Evolutionary conservation across 2,329 filamentous ascomycete genomes (phyloP), one percentile per base, ranked within the genome.

Genomic region (Pezicula rhizophila): DNA sequence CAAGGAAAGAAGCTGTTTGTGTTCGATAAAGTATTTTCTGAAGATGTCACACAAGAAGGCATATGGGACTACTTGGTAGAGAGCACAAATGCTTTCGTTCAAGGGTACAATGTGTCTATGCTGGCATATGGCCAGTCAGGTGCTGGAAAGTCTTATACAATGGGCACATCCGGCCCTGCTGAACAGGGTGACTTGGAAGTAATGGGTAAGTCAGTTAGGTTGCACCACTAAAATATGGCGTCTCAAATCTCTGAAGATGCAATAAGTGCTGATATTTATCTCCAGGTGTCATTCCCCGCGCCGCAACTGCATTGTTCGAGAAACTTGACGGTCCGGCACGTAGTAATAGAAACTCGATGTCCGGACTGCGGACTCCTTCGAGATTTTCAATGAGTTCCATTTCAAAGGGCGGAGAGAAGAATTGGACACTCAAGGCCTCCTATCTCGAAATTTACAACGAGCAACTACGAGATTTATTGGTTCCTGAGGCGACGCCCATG

Each of bases 391-490:
- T 80, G 50, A 60, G 57, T 35, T 42, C 53, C 15, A 51, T 57
- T 43, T 28, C 58, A 5, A 49, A 51, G 45, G 23, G 53, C 28
- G 46, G 57, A 17, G 87, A 93, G 43, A 90, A 86, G 67, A 87
- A 78, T 53, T 99, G 93, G 93, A 85, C 89, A 46, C 73, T 99
- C 61, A 95, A 87, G 66, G 93, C 92, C 10, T 96, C 91, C 1
- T 96, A 96, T 64, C 88, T 96, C 54, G 80, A 97, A 74, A 99
- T 99, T 56, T 99, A 99, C 73, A 97, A 99, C 64, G 93, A 99
- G 69, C 87, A 95, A 63, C 75, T 97, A 26, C 84, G 93, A 59
- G 93, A 99, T 73, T 76, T 99, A 14, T 76, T 99, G 33, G 71
- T 96, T 4, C 82, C 89, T 1, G 92, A 96, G 41, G 69, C 82